Evolutionary conservation across 1,139 yeast genomes (phyloP).

Genomic region (Lodderomyces oxycetoniae): DNA sequence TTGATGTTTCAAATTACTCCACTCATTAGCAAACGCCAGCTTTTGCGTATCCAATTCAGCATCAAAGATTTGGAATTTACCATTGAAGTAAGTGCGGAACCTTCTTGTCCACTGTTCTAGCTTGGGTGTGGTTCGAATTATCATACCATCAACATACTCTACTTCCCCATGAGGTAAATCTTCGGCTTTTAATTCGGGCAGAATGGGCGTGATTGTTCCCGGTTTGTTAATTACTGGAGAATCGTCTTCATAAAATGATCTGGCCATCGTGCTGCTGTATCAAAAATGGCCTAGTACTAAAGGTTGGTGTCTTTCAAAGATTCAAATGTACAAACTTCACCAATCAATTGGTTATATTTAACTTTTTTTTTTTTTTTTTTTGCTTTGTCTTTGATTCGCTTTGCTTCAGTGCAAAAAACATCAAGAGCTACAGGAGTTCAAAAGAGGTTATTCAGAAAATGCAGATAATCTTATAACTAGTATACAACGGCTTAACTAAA

Average conservation of each 20-base stretch:
- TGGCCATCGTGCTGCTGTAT: conserved; percentile 9
- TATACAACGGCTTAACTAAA: too few species aligned
- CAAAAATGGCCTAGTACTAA: too few species aligned
- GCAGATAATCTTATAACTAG: too few species aligned
- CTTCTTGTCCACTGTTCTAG: conserved; percentile 39
- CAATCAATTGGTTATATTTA: too few species aligned
- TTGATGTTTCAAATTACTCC: conserved; percentile 21
- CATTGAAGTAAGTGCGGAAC: conserved; percentile 33
- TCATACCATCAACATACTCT: conserved; percentile 49
- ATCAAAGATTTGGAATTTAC: conserved; percentile 30
- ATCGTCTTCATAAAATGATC: conserved; percentile 52
- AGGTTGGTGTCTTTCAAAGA: too few species aligned
- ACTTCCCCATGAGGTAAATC: conserved; percentile 41
- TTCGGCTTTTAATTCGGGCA: conserved; percentile 30
- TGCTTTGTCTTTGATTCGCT: conserved; percentile 24
- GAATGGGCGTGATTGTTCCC: conserved; percentile 38
- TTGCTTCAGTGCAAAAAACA: background rate
- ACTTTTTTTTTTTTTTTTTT: conserved; percentile 11
- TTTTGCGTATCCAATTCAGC: conserved; percentile 45
- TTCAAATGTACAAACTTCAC: too few species aligned
- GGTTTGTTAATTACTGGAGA: conserved; percentile 45
- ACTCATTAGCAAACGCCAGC: conserved; percentile 44
- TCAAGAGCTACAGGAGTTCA: too few species aligned
- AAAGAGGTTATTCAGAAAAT: too few species aligned
- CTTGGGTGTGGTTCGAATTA: conserved; percentile 43